Evolutionary conservation across 176 grass and related monocot species (phyloP).

Genomic region (Musa schizocarpa): DNA sequence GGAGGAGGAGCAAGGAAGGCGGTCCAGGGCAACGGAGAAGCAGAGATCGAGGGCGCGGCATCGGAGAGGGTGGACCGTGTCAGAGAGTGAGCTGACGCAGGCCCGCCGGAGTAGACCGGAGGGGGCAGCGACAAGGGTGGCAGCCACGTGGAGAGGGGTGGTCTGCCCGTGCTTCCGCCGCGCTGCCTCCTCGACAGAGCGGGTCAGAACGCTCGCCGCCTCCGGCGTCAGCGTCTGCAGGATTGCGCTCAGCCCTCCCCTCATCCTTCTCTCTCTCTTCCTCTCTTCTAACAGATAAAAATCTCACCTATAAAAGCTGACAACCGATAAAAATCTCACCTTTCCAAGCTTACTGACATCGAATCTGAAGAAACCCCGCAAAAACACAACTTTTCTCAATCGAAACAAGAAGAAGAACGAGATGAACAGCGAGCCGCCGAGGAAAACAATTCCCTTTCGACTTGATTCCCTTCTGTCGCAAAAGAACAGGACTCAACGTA

Average conservation of each 20-base stretch:
- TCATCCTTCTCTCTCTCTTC: slow-evolving; percentile 37
- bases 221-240: slow-evolving; percentile 86
- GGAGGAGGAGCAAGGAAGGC: slow-evolving; percentile 37
- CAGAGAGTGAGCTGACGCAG: slow-evolving; percentile 29
- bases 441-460: too few relatives aligned
- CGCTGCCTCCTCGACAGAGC: slow-evolving; percentile 64
- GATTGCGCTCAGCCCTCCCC: slow-evolving; percentile 85
- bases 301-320: slow-evolving; percentile 1
- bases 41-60: slow-evolving; percentile 86
- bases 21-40: slow-evolving; percentile 81
- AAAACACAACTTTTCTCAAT: neutral
- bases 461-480: too few relatives aligned
- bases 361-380: neutral
- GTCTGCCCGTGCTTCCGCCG: slow-evolving; percentile 56
- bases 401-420: too few relatives aligned
- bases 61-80: slow-evolving; percentile 47
- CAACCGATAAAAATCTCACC: neutral
- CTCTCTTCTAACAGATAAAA: neutral
- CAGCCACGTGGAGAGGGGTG: slow-evolving; percentile 77
- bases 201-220: slow-evolving; percentile 56
- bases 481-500: too few relatives aligned
- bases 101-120: slow-evolving; percentile 56
- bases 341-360: neutral
- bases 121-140: slow-evolving; percentile 55
- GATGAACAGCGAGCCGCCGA: too few relatives aligned